Conservation (phyloP, 2,329 filamentous ascomycete genomes). For the Fusarium verticillioides region DNA sequence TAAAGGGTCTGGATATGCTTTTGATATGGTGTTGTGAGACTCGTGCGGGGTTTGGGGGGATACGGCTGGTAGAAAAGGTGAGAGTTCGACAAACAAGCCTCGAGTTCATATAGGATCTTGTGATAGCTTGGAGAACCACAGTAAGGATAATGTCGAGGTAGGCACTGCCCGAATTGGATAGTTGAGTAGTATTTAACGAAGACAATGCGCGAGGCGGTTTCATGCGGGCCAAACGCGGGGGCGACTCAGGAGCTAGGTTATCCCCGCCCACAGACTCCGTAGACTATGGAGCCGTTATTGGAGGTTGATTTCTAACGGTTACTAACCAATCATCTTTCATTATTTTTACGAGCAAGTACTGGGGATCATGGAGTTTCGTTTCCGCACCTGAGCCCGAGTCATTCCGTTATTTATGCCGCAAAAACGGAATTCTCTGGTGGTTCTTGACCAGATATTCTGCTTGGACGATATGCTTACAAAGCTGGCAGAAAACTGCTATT, state of each 20-base stretch:
- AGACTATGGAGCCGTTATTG: background rate
- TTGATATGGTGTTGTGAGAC: background rate
- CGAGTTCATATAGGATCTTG: slow-evolving; percentile 30
- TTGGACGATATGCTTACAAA: background rate
- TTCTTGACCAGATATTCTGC: background rate
- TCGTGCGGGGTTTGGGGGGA: background rate
- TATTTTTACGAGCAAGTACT: background rate
- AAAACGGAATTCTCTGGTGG: background rate
- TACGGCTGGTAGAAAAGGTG: slow-evolving; percentile 1
- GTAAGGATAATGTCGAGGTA: background rate
- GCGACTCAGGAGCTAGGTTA: slow-evolving; percentile 1
- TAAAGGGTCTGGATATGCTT: slow-evolving; percentile 5
- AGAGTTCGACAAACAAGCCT: slow-evolving; percentile 12
- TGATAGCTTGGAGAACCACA: slow-evolving; percentile 1
- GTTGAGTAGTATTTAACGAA: slow-evolving; percentile 9
- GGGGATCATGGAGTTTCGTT: background rate
- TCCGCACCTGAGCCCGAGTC: slow-evolving; percentile 12
- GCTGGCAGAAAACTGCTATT: background rate
- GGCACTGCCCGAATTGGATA: background rate
- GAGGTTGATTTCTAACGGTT: slow-evolving; percentile 1
- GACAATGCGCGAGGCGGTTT: slow-evolving; percentile 21
- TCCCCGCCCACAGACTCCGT: background rate
- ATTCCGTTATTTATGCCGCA: slow-evolving; percentile 20
- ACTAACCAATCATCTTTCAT: slow-evolving; percentile 17
- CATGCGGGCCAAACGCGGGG: slow-evolving; percentile 30